Conservation (phyloP, 257 asterid genomes). For the Solanum peruvianum region DNA sequence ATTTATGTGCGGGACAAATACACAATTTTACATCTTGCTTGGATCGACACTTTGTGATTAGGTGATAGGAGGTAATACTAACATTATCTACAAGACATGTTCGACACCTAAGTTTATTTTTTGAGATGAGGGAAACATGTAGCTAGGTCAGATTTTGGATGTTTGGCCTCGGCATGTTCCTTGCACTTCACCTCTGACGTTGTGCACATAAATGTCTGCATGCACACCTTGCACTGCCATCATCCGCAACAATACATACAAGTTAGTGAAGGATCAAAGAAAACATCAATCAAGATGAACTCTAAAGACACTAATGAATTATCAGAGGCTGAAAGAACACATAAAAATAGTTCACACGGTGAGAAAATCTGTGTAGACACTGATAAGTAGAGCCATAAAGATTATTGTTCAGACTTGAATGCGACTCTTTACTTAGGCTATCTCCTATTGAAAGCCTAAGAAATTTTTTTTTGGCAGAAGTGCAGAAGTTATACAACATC, state of each 20-base stretch:
- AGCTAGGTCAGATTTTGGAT: slow-evolving; percentile 52
- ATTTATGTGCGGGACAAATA: not conserved
- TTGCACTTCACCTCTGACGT: slow-evolving; percentile 89
- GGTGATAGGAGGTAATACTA: not conserved
- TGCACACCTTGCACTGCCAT: slow-evolving; percentile 75
- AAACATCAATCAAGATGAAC: not conserved
- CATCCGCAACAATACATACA: not conserved
- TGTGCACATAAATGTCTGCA: slow-evolving; percentile 92
- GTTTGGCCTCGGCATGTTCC: slow-evolving; percentile 94
- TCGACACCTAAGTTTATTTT: slow-evolving; percentile 14
- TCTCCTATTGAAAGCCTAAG: not conserved
- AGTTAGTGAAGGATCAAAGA: not conserved
- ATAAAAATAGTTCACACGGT: not conserved
- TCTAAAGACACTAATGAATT: not conserved
- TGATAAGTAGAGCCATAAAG: not conserved
- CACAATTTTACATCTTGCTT: not conserved
- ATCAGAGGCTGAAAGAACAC: not conserved
- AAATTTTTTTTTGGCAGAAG: not conserved
- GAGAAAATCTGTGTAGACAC: not conserved
- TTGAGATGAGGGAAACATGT: slow-evolving; percentile 77
- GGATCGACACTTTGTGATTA: not conserved
- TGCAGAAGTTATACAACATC: not conserved
- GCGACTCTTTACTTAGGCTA: not conserved
- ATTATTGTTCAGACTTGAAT: not conserved
- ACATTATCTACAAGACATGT: not conserved